Evolutionary conservation across 2,329 filamentous ascomycete genomes (phyloP), one percentile per base, ranked within the genome.

Genomic region (Huntiella omanensis): DNA sequence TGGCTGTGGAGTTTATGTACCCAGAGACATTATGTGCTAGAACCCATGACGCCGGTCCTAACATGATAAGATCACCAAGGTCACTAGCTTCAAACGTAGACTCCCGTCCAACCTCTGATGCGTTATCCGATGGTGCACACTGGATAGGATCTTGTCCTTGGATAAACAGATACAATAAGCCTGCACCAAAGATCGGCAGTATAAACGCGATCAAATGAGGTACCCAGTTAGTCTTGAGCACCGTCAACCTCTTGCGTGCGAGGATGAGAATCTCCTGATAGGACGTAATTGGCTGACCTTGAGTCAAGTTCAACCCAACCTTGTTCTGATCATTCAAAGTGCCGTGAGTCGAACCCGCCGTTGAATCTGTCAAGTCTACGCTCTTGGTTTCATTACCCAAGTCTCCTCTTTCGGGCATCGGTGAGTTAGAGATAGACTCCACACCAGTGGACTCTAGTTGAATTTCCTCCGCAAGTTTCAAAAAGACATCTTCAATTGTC

Each of bases 401-500:
- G 11, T 55, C 53, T 13, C 17, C 37, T 8, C 19, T 40, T 10
- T 36, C 32, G 12, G 59, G 57, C 8, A 56, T 54, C 41, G 59
- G 60, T 73, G 10, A 39, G 33, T 4, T 22, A 40, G 17, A 19
- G 17, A 4, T 19, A 33, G 38, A 17, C 19, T 45, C 32, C 33
- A 46, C 28, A 5, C 40, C 40, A 15, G 33, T 45, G 3, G 49
- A 49, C 15, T 49, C 43, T 17, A 43, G 39, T 48, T 68, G 70
- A 49, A 85, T 71, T 58, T 94, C 86, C 55, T 88, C 83, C 0
- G 86, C 84, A 35, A 94, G 69, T 52, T 83, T 79, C 17, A 95
- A 64, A 60, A 95, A 95, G 0, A 94, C 86, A 53, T 94, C 86
- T 58, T 95, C 88, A 36, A 95, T 86, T 0, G 84, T 92, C 0